phyloP scores from a whole-genome alignment of 2,329 filamentous ascomycete species.

The Talaromyces sp. region DNA sequence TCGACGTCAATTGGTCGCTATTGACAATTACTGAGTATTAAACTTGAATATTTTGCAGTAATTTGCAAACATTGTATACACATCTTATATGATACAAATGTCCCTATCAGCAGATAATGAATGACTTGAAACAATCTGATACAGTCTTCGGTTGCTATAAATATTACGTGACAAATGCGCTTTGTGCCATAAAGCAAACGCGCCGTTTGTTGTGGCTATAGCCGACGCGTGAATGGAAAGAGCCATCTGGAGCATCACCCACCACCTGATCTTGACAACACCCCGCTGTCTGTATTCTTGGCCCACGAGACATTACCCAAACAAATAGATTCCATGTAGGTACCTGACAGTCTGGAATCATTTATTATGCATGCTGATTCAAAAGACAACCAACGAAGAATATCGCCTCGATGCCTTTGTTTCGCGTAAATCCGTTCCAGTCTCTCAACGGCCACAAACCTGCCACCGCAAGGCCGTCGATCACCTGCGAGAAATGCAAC shows the following conservation, averaged over 20 bases:
- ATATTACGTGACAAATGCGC: too few relatives aligned
- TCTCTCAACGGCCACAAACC: background rate
- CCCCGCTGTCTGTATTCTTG: background rate
- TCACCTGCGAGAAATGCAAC: conserved; percentile 7
- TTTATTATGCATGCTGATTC: background rate
- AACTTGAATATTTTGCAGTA: too few relatives aligned
- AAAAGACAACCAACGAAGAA: background rate
- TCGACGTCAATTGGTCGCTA: too few relatives aligned
- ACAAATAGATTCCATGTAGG: background rate
- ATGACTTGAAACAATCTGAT: too few relatives aligned
- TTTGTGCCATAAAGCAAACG: background rate
- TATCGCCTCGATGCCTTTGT: background rate
- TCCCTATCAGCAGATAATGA: too few relatives aligned
- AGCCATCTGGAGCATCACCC: background rate
- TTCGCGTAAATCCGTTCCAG: background rate
- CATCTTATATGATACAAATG: too few relatives aligned
- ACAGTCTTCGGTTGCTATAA: too few relatives aligned
- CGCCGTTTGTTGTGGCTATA: background rate
- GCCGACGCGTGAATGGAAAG: background rate
- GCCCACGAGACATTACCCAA: background rate
- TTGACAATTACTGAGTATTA: too few relatives aligned
- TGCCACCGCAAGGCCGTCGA: background rate
- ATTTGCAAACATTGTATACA: too few relatives aligned
- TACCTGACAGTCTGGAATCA: background rate
- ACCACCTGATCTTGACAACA: background rate